Base-by-base conservation (phyloP, 1,284 basidiomycete genomes). In the Coniophora puteana region DNA sequence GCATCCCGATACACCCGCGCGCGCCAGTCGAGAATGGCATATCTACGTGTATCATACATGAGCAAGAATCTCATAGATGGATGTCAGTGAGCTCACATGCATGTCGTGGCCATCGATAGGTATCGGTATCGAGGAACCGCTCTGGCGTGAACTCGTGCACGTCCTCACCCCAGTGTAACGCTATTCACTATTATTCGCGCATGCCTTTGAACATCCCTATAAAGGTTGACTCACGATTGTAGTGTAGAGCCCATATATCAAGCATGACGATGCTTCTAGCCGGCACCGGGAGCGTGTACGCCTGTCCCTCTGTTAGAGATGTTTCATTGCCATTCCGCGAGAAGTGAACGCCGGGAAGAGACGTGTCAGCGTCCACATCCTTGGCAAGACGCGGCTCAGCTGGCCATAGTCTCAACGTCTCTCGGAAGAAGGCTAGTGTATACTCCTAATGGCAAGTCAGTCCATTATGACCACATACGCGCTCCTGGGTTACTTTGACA, bases 141-240 rank as follows among this genome's bases (percentile, higher is more conserved):
- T 76, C 71, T 1, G 68, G 71, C 24, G 55, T 64, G 55, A 69
- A 74, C 20, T 61, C 56, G 20, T 58, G 53, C 0, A 58, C 59
- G 36, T 78, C 74, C 3, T 45, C 36, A 12, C 74, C 72, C 67
- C 70, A 78, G 22, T 60, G 51, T 20, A 67, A 29, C 10, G 62
- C 62, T 63, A 35, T 11, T 7, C 37, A 13, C 24, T 24, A 24
- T 5, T 8, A 22, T 13, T 7, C 28, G 24, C 8, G 31, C 3
- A 38, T 31, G 27, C 11, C 28, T 40, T 18, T 17, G 4, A 5
- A 24, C 10, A 8, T 18, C 5, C 11, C 13, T 29, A 28, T 30
- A 22, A 21, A 29, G 18, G 13, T 27, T 4, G 12, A 51, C 61
- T 44, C 36, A 66, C 67, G 48, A 43, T 62, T 68, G 45, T 50